Conservation (phyloP, 2,329 filamentous ascomycete species). For the Fusarium multiceps region DNA sequence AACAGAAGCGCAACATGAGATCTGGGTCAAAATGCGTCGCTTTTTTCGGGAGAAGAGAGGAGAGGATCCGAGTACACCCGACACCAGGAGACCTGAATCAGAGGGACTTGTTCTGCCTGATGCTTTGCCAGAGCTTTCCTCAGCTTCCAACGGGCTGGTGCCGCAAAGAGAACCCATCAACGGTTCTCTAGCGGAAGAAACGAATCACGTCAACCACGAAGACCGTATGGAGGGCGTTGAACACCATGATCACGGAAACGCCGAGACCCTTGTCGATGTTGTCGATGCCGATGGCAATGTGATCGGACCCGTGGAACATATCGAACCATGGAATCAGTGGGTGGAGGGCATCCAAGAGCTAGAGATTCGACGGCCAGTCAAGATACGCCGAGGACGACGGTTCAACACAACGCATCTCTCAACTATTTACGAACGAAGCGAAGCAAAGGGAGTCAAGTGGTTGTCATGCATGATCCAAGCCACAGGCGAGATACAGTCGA, state of each 20-base stretch:
- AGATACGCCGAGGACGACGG: slow-evolving; percentile 56
- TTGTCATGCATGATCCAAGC: slow-evolving; percentile 63
- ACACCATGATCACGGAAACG: slow-evolving; percentile 16
- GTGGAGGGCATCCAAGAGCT: slow-evolving; percentile 52
- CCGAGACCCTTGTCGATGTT: slow-evolving; percentile 50
- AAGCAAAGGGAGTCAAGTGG: slow-evolving; percentile 59
- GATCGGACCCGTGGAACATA: slow-evolving; percentile 53
- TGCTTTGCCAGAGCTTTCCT: slow-evolving; percentile 14
- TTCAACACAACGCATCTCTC: slow-evolving; percentile 55
- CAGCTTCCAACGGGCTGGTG: slow-evolving; percentile 23
- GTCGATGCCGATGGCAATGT: slow-evolving; percentile 52
- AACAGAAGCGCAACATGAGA: slow-evolving; percentile 45
- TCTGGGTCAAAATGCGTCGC: slow-evolving; percentile 48
- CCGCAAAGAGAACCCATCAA: slow-evolving; percentile 5
- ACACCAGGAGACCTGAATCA: slow-evolving; percentile 29
- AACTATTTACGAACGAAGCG: slow-evolving; percentile 56
- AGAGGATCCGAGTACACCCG: slow-evolving; percentile 32
- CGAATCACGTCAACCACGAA: slow-evolving; percentile 2
- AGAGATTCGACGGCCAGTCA: slow-evolving; percentile 54
- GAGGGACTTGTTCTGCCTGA: slow-evolving; percentile 26
- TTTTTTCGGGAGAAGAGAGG: slow-evolving; percentile 51
- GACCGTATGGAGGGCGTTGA: slow-evolving; percentile 40
- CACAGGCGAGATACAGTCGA: slow-evolving; percentile 55
- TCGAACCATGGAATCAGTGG: slow-evolving; percentile 56
- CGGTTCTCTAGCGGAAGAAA: neutral